phyloP scores from a whole-genome alignment of 2,329 filamentous ascomycete species.

The Didymosphaeria variabile region DNA sequence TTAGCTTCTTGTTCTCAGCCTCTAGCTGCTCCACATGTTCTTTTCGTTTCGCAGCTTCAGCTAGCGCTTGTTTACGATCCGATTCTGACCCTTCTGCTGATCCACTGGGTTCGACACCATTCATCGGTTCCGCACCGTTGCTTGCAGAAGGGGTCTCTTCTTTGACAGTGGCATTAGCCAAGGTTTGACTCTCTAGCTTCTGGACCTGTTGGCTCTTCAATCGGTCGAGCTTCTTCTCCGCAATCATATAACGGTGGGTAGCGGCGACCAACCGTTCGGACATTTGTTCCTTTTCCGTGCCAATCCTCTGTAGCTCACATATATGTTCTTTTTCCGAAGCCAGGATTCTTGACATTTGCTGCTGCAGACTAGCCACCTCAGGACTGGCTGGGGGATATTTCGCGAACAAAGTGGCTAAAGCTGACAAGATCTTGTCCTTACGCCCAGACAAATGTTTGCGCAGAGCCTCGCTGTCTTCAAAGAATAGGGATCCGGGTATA shows the following conservation, averaged over 20 bases:
- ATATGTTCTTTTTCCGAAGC: slow-evolving; percentile 84
- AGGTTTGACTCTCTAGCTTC: slow-evolving; percentile 88
- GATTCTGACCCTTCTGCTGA: slow-evolving; percentile 74
- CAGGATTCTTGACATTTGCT: slow-evolving; percentile 76
- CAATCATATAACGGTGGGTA: slow-evolving; percentile 90
- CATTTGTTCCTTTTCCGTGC: slow-evolving; percentile 82
- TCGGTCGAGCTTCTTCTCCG: slow-evolving; percentile 92
- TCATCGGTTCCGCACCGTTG: slow-evolving; percentile 62
- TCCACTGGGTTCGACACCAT: slow-evolving; percentile 67
- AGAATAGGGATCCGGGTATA: slow-evolving; percentile 64
- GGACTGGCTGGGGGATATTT: slow-evolving; percentile 63
- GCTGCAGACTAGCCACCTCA: slow-evolving; percentile 76
- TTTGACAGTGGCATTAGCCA: slow-evolving; percentile 35
- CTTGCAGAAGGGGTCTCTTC: slow-evolving; percentile 56
- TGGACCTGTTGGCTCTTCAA: slow-evolving; percentile 88
- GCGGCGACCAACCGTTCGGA: slow-evolving; percentile 88
- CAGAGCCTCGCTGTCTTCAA: slow-evolving; percentile 69
- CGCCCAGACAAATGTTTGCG: slow-evolving; percentile 81
- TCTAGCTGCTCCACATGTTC: slow-evolving; percentile 84
- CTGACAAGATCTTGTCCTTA: slow-evolving; percentile 77
- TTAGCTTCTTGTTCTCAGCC: slow-evolving; percentile 76
- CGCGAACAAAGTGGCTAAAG: slow-evolving; percentile 74
- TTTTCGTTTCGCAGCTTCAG: slow-evolving; percentile 82
- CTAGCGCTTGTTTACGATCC: slow-evolving; percentile 79
- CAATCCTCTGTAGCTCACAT: slow-evolving; percentile 77